These are phyloP conservation scores for Hypoxylon rickii DNA, from an alignment of 495 filamentous ascomycete genomes.

Conservation along the genomic window DNA sequence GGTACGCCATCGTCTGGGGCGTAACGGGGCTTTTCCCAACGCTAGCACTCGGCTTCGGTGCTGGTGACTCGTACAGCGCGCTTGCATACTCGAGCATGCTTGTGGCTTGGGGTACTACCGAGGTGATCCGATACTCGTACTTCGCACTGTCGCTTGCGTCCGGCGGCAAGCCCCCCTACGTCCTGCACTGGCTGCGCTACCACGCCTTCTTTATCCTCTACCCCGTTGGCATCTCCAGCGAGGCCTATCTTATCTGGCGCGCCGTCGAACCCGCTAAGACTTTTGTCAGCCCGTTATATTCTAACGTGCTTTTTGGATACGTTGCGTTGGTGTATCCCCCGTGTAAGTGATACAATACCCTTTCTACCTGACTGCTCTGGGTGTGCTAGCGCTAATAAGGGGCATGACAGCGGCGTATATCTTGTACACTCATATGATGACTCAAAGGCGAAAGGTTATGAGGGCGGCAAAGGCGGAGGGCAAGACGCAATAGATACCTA, in stretches of 20 bases:
- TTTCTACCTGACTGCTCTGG: no score
- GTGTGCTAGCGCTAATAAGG: background rate
- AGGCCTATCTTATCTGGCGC: conserved; percentile 79
- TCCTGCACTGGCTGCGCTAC: conserved; percentile 85
- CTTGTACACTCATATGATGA: conserved; percentile 92
- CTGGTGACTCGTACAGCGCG: conserved; percentile 15
- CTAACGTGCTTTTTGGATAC: conserved; percentile 37
- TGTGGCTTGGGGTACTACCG: conserved; percentile 80
- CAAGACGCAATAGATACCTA: conserved; percentile 35
- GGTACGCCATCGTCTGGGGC: conserved; percentile 84
- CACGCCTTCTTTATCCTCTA: conserved; percentile 93
- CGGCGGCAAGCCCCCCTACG: conserved; percentile 56
- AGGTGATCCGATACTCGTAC: conserved; percentile 86
- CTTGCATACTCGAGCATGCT: conserved; percentile 72
- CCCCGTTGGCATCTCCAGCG: conserved; percentile 85
- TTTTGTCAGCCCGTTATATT: conserved; percentile 55
- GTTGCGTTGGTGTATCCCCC: conserved; percentile 79
- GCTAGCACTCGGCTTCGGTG: conserved; percentile 43
- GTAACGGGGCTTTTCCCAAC: conserved; percentile 70
- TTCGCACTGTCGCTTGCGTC: conserved; percentile 72
- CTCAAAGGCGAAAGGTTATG: conserved; percentile 79
- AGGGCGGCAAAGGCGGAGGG: conserved; percentile 52
- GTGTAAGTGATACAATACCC: conserved; percentile 55
- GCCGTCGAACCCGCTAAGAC: conserved; percentile 62
- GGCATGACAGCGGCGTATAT: conserved; percentile 71